A percentile compares a stretch with the other conserved stretches of the same genome.
Conservation (phyloP, 441 rosid genomes). For the Adansonia madagascariensis region DNA sequence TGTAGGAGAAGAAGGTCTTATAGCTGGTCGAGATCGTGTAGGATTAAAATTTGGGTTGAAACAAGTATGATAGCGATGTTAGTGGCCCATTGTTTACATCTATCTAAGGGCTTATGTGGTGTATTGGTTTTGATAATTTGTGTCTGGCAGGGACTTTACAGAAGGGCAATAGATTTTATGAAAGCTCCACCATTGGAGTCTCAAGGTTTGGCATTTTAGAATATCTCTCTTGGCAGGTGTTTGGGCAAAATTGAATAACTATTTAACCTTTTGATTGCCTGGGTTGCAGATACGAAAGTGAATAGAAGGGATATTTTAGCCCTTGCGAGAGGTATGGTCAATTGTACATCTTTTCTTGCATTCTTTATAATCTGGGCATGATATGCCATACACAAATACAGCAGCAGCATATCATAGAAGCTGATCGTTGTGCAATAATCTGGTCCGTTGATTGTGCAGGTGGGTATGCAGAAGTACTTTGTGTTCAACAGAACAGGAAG, state of each 20-base stretch:
- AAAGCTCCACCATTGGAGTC: constrained; percentile 72
- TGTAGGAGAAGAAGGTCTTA: background rate
- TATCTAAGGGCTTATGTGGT: background rate
- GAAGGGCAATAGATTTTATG: constrained; percentile 71
- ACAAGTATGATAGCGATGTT: background rate
- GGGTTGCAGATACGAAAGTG: constrained; percentile 39
- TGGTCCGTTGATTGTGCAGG: background rate
- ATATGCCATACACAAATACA: background rate
- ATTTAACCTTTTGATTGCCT: constrained; percentile 22
- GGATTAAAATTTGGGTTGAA: background rate
- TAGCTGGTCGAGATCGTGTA: background rate
- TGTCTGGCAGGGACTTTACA: constrained; percentile 64
- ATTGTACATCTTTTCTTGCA: constrained; percentile 3
- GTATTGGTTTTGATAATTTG: background rate
- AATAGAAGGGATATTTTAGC: constrained; percentile 61
- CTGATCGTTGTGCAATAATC: background rate
- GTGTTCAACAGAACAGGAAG: constrained; percentile 46
- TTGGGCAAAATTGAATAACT: background rate
- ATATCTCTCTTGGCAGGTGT: background rate
- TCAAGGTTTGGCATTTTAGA: constrained; percentile 47
- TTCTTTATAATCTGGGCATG: background rate
- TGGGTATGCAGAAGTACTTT: constrained; percentile 15
- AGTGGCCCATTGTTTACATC: background rate
- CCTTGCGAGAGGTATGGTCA: constrained; percentile 76
- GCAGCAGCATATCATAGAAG: background rate